Evolutionary conservation across 768 basidiomycete genomes (phyloP), one percentile per base, ranked within the genome.

Genomic region (Cubamyces sp.): DNA sequence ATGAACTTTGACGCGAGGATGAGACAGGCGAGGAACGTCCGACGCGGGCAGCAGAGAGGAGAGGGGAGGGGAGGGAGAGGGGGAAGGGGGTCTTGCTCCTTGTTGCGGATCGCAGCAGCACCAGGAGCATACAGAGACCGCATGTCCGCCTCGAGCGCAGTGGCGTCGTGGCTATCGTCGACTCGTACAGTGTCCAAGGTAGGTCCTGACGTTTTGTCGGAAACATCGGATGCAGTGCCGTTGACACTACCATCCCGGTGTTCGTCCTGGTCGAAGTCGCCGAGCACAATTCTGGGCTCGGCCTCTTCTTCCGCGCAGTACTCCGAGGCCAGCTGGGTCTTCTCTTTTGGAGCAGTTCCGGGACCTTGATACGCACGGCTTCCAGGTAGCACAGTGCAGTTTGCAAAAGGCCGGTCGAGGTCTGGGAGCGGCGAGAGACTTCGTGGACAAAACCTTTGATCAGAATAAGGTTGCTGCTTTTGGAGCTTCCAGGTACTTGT

Each of bases 1-100:
- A 91, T 86, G 71, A 96, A 96, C 69, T 98, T 98, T 16, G 91
- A 90, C 0, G 95, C 96, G 54, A 94, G 81, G 59, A 98, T 93
- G 43, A 98, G 78, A 0, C 92, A 87, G 0, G 93, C 93, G 9
- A 97, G 80, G 75, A 98, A 97, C 0, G 93, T 85, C 25, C 95
- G 84, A 26, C 95, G 85, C 2, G 95, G 93, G 69, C 95, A 96
- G 43, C 93, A 81, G 26, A 97, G 82, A 0, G 92, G 91, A 0
- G 88, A 92, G 0, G 90, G 89, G 19, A 90, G 82, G 6, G 72
- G 60, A 3, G 69, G 67, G 30, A 64, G 62, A 21, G 68, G 65
- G 19, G 68, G 66, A 47, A 71, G 67, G n/a, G 68, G 57, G 19
- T 53, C 16, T 11, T 66, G 59, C 3, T 42, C 48, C 42, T 70